These are phyloP conservation scores for Colletotrichum ledebouriae DNA, from an alignment of 2,329 filamentous ascomycete genomes.

Conservation along the genomic window DNA sequence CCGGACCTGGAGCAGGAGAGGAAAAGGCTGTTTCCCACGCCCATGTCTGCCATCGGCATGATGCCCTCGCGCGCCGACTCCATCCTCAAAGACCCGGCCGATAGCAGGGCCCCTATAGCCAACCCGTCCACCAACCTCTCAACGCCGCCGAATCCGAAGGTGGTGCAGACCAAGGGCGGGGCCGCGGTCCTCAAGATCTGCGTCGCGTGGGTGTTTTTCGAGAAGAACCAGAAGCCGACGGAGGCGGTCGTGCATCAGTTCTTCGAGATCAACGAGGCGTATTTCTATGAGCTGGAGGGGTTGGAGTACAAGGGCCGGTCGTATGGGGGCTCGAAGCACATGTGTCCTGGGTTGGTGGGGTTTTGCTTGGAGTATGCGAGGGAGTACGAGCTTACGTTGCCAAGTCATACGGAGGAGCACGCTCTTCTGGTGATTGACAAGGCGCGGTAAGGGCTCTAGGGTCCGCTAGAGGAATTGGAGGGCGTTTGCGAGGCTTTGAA, in stretches of 20 bases:
- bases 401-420: conserved; percentile 6
- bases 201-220: conserved; percentile 29
- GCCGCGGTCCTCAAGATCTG: conserved; percentile 34
- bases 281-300: conserved; percentile 31
- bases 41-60: conserved; percentile 7
- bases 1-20: neutral
- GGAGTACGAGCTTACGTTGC: conserved; percentile 8
- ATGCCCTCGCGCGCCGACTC: conserved; percentile 24
- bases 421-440: conserved; percentile 6
- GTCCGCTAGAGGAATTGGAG: neutral
- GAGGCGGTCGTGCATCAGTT: conserved; percentile 28
- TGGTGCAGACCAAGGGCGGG: conserved; percentile 17
- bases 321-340: conserved; percentile 14
- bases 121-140: neutral
- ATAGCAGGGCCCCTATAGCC: neutral
- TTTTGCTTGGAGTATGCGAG: conserved; percentile 9
- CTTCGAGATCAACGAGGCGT: conserved; percentile 26
- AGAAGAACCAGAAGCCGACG: conserved; percentile 13
- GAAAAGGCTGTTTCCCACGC: neutral
- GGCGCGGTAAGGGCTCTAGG: neutral
- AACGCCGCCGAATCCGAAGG: neutral
- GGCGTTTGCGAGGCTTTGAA: neutral
- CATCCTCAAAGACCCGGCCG: conserved; percentile 11
- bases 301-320: conserved; percentile 20
- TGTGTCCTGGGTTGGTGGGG: conserved; percentile 10